phyloP scores from a whole-genome alignment of 441 rosid species.

The Dalechampia spathulata region DNA sequence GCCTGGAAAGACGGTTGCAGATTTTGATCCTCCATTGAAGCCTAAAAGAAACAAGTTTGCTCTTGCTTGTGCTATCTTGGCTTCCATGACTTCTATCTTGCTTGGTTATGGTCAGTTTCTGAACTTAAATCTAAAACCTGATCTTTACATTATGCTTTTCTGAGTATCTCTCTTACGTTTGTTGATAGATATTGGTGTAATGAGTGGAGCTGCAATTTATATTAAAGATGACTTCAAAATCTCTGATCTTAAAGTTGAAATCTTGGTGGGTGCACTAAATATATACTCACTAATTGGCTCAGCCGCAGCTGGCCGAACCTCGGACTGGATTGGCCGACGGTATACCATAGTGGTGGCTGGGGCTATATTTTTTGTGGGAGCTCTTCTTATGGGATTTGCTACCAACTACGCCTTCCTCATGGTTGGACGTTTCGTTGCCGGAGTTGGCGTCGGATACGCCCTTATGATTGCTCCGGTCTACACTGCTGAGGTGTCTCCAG shows the following conservation, averaged over 20 bases:
- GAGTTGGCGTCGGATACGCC: constrained; percentile 80
- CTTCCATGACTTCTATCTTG: constrained; percentile 77
- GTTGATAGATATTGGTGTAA: constrained; percentile 48
- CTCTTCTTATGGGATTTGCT: constrained; percentile 79
- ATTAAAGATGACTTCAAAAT: constrained; percentile 40
- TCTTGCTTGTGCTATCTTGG: constrained; percentile 59
- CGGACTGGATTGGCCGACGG: constrained; percentile 82
- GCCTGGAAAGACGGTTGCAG: constrained; percentile 26
- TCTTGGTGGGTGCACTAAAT: constrained; percentile 58
- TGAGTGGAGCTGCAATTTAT: too few relatives aligned
- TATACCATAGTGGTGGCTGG: constrained; percentile 76
- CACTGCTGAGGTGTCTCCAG: constrained; percentile 89
- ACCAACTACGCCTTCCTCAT: constrained; percentile 69
- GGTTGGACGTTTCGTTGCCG: constrained; percentile 82
- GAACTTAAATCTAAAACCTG: too few relatives aligned
- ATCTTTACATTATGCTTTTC: too few relatives aligned
- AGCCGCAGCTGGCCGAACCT: constrained; percentile 68
- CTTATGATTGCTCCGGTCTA: too few relatives aligned
- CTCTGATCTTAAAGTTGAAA: constrained; percentile 34
- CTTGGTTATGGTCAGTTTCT: constrained; percentile 61
- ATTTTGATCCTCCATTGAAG: constrained; percentile 43
- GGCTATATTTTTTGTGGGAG: constrained; percentile 72
- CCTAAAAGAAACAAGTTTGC: constrained; percentile 68
- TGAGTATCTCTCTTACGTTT: background rate
- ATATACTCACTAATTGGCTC: constrained; percentile 62